Base-by-base conservation (phyloP, 169 alveolate species). In the Cryptosporidium viatorum region DNA sequence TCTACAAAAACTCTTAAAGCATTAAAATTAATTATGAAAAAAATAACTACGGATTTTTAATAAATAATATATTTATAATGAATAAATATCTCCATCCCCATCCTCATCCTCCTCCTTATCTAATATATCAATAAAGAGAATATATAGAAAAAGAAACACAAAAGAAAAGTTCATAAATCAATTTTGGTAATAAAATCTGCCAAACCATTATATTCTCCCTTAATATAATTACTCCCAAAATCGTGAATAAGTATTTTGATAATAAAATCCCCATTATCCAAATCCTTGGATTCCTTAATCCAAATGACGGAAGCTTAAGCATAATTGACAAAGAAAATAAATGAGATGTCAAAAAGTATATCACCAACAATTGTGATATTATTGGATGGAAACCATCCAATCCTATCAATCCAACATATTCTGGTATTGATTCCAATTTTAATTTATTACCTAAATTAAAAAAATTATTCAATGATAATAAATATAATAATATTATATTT, bases 401-500 rank as follows among this genome's bases (percentile, higher is more conserved):
- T 62, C 89, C 89, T 7, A 80, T 39, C 21, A 80, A 65, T 60
- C 89, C 89, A 55, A 80, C 89, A 29, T 62, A 62, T 62, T 29
- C 73, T 16, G 89, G 89, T 16, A 80, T 41, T 48, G 73, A 43
- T 37, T 80, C 68, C 14, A 80, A 29, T 1, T 50, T 67, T 39
- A 65, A 48, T 43, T 39, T 60, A 62, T 60, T 62, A 23, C 89
- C 89, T 16, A 80, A 29, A 80, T 80, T 80, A 80, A 26, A 80
- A 18, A 80, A 67, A 26, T 65, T 62, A 9, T 80, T 59, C 23
- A 45, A 6, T 4, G 89, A 80, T 21, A 31, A 3, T 33, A 80
- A 65, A 50, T 80, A 80, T 26, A 80, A 43, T 43, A 62, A 18
- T 23, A 62, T 3, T 4, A 41, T 33, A 23, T 29, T 62, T 23